phyloP scores from a whole-genome alignment of 306 rosid genomes.

The Lagenaria siceraria region DNA sequence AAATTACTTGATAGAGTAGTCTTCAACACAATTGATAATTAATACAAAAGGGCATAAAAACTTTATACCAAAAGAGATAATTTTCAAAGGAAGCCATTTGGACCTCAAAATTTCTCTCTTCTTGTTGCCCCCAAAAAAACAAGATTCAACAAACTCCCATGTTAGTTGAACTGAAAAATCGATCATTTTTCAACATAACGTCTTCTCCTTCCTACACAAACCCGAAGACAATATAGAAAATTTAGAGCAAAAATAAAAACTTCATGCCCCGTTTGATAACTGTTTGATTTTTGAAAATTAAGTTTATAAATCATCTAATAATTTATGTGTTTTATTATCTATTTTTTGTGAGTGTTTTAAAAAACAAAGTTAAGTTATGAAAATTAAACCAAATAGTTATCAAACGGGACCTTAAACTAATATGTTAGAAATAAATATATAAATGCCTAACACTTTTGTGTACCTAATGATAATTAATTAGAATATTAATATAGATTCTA shows the following conservation, averaged over 20 bases:
- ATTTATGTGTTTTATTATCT: too few relatives aligned
- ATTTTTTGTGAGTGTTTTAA: too few relatives aligned
- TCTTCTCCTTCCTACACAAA: constrained; percentile 68
- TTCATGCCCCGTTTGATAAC: too few relatives aligned
- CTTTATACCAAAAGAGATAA: neutral
- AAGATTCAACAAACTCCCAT: neutral
- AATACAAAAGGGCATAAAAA: neutral
- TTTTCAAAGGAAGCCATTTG: neutral
- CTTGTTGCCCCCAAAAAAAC: neutral
- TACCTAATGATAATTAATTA: too few relatives aligned
- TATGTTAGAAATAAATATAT: too few relatives aligned
- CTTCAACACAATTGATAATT: neutral
- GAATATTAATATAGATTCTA: too few relatives aligned
- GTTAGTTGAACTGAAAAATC: constrained; percentile 23
- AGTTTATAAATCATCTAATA: too few relatives aligned
- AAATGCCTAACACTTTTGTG: too few relatives aligned
- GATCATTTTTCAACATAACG: constrained; percentile 52
- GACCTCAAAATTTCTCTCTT: neutral
- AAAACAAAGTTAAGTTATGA: too few relatives aligned
- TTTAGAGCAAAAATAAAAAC: neutral
- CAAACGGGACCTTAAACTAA: too few relatives aligned
- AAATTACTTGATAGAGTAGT: neutral
- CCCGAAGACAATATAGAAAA: neutral
- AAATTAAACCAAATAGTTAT: too few relatives aligned
- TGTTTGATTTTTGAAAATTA: too few relatives aligned